These are phyloP conservation scores for Corniculantispora saksenae DNA, from an alignment of 2,329 filamentous ascomycete genomes.

Conservation along the genomic window DNA sequence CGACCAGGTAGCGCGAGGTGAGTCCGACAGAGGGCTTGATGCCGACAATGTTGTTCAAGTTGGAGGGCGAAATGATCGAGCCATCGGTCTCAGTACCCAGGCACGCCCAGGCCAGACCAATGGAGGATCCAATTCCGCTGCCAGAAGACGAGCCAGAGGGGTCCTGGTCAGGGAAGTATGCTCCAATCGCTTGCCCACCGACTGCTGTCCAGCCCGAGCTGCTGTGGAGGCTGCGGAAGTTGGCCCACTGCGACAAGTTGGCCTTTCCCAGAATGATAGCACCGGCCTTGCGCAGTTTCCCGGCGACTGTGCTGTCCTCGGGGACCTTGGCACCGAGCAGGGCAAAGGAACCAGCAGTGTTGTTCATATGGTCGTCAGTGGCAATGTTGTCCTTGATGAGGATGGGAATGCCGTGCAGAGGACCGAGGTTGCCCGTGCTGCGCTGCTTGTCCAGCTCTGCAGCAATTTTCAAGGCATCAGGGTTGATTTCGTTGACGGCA, in stretches of 20 bases:
- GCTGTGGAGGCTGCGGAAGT: conserved; percentile 57
- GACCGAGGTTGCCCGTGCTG: conserved; percentile 26
- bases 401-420: conserved; percentile 63
- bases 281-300: conserved; percentile 59
- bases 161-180: conserved; percentile 62
- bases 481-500: conserved; percentile 37
- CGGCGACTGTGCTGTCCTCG: conserved; percentile 57
- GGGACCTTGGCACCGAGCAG: conserved; percentile 56
- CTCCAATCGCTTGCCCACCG: conserved; percentile 61
- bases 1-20: conserved; percentile 60
- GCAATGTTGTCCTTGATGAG: conserved; percentile 66
- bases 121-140: conserved; percentile 61
- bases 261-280: conserved; percentile 65
- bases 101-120: conserved; percentile 60
- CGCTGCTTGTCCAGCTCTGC: conserved; percentile 30
- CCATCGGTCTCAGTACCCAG: conserved; percentile 66
- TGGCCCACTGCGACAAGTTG: conserved; percentile 64
- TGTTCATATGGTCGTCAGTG: conserved; percentile 60
- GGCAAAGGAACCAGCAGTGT: conserved; percentile 60
- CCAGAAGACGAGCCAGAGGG: conserved; percentile 63
- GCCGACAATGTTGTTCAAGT: conserved; percentile 60
- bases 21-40: conserved; percentile 69
- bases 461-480: conserved; percentile 35
- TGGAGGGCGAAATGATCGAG: conserved; percentile 58
- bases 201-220: conserved; percentile 65